phyloP scores from a whole-genome alignment of 768 basidiomycete genomes.

The Coprinellus aureogranulatus region DNA sequence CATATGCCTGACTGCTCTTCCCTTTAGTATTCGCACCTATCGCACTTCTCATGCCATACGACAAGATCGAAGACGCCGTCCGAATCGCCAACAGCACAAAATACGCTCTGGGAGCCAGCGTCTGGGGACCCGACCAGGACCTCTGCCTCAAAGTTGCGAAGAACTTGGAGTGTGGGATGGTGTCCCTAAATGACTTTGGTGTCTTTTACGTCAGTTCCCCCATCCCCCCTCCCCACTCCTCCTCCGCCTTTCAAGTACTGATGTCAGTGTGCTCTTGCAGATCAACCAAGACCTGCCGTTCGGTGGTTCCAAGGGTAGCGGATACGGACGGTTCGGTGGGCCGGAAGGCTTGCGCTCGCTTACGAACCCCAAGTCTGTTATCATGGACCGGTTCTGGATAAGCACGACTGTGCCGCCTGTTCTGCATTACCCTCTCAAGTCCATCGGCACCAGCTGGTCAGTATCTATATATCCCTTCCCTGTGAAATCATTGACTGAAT shows the following conservation, averaged over 20 bases:
- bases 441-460: slow-evolving; percentile 71
- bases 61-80: slow-evolving; percentile 80
- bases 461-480: slow-evolving; percentile 22
- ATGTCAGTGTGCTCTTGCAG: slow-evolving; percentile 57
- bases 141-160: slow-evolving; percentile 79
- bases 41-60: slow-evolving; percentile 82
- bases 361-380: slow-evolving; percentile 85
- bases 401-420: slow-evolving; percentile 84
- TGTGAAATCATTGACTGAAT: background rate
- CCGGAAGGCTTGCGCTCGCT: slow-evolving; percentile 89
- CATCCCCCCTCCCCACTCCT: background rate
- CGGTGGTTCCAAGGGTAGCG: slow-evolving; percentile 87
- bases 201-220: slow-evolving; percentile 71
- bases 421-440: slow-evolving; percentile 83
- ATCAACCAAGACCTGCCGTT: slow-evolving; percentile 88
- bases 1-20: background rate
- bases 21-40: slow-evolving; percentile 86
- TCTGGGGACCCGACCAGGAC: slow-evolving; percentile 85
- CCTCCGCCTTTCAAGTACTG: slow-evolving; percentile 25
- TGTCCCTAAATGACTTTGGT: slow-evolving; percentile 92
- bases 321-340: slow-evolving; percentile 94
- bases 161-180: slow-evolving; percentile 91
- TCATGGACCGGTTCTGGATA: slow-evolving; percentile 78
- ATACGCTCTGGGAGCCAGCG: slow-evolving; percentile 90
- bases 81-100: slow-evolving; percentile 83